Conservation (phyloP, 2,329 filamentous ascomycete species). For the Acarospora socialis region DNA sequence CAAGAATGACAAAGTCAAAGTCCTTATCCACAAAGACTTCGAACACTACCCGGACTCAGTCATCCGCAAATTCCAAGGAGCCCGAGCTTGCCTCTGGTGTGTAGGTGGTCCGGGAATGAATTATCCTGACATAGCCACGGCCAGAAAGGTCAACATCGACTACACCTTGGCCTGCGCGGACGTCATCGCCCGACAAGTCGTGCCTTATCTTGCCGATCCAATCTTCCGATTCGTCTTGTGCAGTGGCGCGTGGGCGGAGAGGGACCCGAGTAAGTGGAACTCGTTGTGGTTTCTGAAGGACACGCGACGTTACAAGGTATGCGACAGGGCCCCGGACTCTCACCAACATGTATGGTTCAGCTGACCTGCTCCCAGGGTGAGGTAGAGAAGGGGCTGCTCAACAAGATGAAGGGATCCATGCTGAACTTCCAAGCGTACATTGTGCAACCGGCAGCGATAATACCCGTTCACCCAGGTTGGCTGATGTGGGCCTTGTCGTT, state of each 20-base stretch:
- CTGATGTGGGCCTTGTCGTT: too few species aligned
- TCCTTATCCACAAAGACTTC: slow-evolving; percentile 41
- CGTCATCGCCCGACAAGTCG: slow-evolving; percentile 17
- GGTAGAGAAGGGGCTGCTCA: slow-evolving; percentile 18
- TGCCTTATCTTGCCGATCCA: slow-evolving; percentile 8
- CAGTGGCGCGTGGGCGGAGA: slow-evolving; percentile 25
- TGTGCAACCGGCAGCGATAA: slow-evolving; percentile 14
- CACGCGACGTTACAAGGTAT: slow-evolving; percentile 18
- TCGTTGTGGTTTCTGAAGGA: slow-evolving; percentile 24
- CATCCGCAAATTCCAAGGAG: slow-evolving; percentile 26
- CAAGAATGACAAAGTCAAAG: slow-evolving; percentile 35
- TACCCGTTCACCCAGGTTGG: too few species aligned
- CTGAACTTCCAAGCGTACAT: slow-evolving; percentile 17
- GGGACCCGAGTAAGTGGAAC: slow-evolving; percentile 25
- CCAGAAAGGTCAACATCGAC: slow-evolving; percentile 20
- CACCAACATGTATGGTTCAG: too few species aligned
- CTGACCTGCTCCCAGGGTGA: slow-evolving; percentile 9
- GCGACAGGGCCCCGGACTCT: too few species aligned
- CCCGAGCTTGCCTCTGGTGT: slow-evolving; percentile 34
- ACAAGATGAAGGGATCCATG: slow-evolving; percentile 14
- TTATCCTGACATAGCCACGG: slow-evolving; percentile 13
- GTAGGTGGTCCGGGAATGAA: slow-evolving; percentile 8
- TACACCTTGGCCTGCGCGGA: slow-evolving; percentile 22
- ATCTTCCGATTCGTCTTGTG: slow-evolving; percentile 31
- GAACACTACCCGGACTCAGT: slow-evolving; percentile 34